A percentile compares a stretch with the other conserved stretches of the same genome.
These are phyloP conservation scores for Apiosordaria backusii DNA, from an alignment of 495 filamentous ascomycete species.

Conservation along the genomic window DNA sequence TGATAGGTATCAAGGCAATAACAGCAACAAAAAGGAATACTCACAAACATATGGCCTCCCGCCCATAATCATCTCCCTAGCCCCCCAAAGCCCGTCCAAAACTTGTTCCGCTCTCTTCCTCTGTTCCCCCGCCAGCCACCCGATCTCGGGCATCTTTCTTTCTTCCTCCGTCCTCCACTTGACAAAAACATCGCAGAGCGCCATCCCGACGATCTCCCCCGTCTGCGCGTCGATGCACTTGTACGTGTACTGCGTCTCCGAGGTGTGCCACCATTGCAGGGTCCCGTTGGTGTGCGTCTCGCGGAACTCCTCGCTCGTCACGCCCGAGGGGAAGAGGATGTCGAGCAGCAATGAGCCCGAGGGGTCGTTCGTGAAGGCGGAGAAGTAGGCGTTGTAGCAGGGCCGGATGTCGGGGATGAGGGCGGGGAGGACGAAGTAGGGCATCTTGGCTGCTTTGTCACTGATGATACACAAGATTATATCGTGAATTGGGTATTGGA, in stretches of 20 bases:
- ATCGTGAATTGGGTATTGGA: background rate
- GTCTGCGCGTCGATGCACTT: constrained; percentile 38
- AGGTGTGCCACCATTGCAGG: constrained; percentile 33
- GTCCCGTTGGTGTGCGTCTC: constrained; percentile 34
- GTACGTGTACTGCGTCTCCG: constrained; percentile 34
- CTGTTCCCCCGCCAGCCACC: constrained; percentile 35
- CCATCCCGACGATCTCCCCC: constrained; percentile 37
- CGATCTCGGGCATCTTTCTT: constrained; percentile 26
- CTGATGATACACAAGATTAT: background rate
- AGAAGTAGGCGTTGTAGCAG: constrained; percentile 43
- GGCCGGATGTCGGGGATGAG: constrained; percentile 39
- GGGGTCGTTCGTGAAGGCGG: constrained; percentile 32
- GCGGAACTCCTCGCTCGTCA: constrained; percentile 31
- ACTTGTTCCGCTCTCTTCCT: constrained; percentile 29
- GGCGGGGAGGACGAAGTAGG: constrained; percentile 37
- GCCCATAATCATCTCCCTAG: constrained; percentile 32
- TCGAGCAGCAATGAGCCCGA: constrained; percentile 29
- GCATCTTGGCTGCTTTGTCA: constrained; percentile 27
- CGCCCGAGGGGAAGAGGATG: constrained; percentile 34
- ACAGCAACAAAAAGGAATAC: constrained; percentile 14
- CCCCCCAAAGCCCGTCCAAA: constrained; percentile 30
- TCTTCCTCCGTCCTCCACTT: constrained; percentile 18
- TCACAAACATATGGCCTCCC: constrained; percentile 30
- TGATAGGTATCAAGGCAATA: no score
- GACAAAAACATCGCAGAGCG: constrained; percentile 32